These are phyloP conservation scores for Starmera quercuum DNA, from an alignment of 805 yeast genomes.

Conservation along the genomic window DNA sequence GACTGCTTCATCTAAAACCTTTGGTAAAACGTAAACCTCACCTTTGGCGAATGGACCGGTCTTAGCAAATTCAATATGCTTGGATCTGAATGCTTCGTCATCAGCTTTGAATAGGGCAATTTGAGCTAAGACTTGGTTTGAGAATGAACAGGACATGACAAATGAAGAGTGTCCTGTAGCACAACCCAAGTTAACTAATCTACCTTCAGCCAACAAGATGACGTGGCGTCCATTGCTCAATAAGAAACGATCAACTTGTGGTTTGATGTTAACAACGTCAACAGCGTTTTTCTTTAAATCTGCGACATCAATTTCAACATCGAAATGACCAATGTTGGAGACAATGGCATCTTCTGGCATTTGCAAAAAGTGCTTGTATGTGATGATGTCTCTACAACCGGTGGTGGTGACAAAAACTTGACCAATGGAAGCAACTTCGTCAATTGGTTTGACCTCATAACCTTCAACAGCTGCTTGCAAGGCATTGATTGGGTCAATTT, in stretches of 20 bases:
- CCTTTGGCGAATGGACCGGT: slow-evolving; percentile 86
- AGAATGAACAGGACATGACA: slow-evolving; percentile 99
- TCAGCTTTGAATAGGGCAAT: slow-evolving; percentile 91
- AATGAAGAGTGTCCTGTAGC: slow-evolving; percentile 99
- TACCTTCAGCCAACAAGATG: slow-evolving; percentile 96
- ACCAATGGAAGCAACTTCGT: slow-evolving; percentile 85
- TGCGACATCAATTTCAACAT: slow-evolving; percentile 98
- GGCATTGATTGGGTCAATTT: slow-evolving; percentile 98
- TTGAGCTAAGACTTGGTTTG: slow-evolving; percentile 98
- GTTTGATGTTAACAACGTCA: slow-evolving; percentile 94
- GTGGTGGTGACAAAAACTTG: slow-evolving; percentile 99
- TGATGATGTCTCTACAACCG: slow-evolving; percentile 98
- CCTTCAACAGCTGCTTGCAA: slow-evolving; percentile 99
- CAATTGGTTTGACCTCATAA: slow-evolving; percentile 93
- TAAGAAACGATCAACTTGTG: slow-evolving; percentile 97
- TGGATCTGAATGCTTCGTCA: slow-evolving; percentile 69
- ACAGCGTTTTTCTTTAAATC: slow-evolving; percentile 94
- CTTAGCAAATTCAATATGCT: slow-evolving; percentile 85
- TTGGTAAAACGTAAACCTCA: slow-evolving; percentile 88
- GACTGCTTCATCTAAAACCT: slow-evolving; percentile 96
- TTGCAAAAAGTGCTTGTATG: slow-evolving; percentile 72
- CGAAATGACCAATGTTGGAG: slow-evolving; percentile 99
- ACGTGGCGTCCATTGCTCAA: slow-evolving; percentile 85
- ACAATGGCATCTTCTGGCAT: slow-evolving; percentile 99
- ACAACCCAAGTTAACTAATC: slow-evolving; percentile 98